Conservation (phyloP, 306 rosid species). For the Prunus campanulata region DNA sequence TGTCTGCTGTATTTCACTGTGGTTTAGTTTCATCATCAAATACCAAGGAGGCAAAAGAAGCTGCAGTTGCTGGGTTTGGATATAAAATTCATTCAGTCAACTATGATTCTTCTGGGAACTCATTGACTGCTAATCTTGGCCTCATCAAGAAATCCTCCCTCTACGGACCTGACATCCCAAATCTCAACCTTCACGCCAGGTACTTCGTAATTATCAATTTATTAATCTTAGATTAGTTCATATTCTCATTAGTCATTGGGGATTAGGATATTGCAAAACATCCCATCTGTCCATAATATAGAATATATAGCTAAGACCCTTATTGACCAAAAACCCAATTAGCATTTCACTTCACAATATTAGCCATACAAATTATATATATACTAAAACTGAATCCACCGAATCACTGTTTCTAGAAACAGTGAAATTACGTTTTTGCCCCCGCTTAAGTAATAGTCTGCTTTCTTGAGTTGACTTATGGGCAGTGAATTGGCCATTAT, state of each 20-base stretch:
- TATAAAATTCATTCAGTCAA: constrained; percentile 39
- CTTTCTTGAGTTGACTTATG: too few relatives aligned
- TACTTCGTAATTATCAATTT: background rate
- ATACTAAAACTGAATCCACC: too few relatives aligned
- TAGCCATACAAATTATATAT: too few relatives aligned
- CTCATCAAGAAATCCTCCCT: constrained; percentile 51
- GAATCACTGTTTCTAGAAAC: too few relatives aligned
- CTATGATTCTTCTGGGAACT: constrained; percentile 13
- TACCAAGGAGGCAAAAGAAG: background rate
- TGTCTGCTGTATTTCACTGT: background rate
- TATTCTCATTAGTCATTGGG: background rate
- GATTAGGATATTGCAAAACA: background rate
- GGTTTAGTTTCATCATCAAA: background rate
- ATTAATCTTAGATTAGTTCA: background rate
- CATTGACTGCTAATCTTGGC: constrained; percentile 55
- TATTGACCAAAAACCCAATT: too few relatives aligned
- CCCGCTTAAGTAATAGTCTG: too few relatives aligned
- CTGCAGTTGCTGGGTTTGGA: constrained; percentile 48
- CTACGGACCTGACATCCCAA: constrained; percentile 62
- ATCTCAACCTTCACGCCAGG: constrained; percentile 62
- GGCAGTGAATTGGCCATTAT: too few relatives aligned
- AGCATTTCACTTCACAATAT: too few relatives aligned
- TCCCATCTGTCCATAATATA: background rate
- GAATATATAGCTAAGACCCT: background rate
- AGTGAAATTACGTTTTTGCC: too few relatives aligned